These are phyloP conservation scores for Kluyveromyces wickerhamii DNA, from an alignment of 805 yeast species.

Conservation along the genomic window DNA sequence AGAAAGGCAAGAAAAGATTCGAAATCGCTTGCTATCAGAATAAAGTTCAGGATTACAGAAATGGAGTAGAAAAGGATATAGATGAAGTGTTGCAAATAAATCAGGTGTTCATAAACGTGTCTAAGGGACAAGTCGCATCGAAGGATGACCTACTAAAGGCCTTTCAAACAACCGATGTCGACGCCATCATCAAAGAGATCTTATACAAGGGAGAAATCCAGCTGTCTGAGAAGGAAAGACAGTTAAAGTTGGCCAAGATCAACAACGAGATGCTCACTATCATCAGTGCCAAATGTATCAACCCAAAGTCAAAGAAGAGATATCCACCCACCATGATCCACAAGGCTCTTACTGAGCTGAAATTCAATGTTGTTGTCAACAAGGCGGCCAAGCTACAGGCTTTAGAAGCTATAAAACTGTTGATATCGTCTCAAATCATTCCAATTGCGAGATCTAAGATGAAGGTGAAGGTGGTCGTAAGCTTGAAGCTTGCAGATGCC, in stretches of 20 bases:
- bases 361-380: slow-evolving; percentile 66
- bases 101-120: slow-evolving; percentile 87
- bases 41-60: slow-evolving; percentile 90
- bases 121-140: slow-evolving; percentile 90
- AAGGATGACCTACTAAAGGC: slow-evolving; percentile 68
- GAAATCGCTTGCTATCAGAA: slow-evolving; percentile 96
- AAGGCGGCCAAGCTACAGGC: slow-evolving; percentile 84
- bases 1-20: slow-evolving; percentile 83
- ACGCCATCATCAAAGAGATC: slow-evolving; percentile 72
- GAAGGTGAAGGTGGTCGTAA: slow-evolving; percentile 65
- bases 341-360: slow-evolving; percentile 69
- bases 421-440: slow-evolving; percentile 71
- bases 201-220: slow-evolving; percentile 90
- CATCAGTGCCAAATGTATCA: slow-evolving; percentile 83
- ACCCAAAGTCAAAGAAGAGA: slow-evolving; percentile 81
- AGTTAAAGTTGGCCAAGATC: slow-evolving; percentile 59
- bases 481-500: slow-evolving; percentile 43
- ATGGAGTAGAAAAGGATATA: slow-evolving; percentile 64
- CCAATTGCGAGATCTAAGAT: slow-evolving; percentile 93
- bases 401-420: slow-evolving; percentile 74
- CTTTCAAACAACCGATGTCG: slow-evolving; percentile 70
- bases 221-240: slow-evolving; percentile 87
- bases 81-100: slow-evolving; percentile 96
- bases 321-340: slow-evolving; percentile 94
- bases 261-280: slow-evolving; percentile 77